Conservation (phyloP, 2,329 filamentous ascomycete species). For the Helotiales sp. region DNA sequence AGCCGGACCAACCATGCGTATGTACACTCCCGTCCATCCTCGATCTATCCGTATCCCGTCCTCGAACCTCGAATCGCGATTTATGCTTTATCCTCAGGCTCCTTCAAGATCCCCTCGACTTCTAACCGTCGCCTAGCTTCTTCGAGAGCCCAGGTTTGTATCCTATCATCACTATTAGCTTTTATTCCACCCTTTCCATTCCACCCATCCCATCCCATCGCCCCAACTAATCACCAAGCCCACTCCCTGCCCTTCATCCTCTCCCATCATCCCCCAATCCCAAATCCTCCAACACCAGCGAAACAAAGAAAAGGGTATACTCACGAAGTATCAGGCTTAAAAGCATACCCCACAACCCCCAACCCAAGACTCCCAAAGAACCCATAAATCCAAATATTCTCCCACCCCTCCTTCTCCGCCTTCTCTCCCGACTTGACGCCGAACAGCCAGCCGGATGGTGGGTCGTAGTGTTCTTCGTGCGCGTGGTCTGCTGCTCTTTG, state of each 20-base stretch:
- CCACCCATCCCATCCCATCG: neutral
- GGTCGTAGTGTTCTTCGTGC: constrained; percentile 69
- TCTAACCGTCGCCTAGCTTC: constrained; percentile 95
- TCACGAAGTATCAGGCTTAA: constrained; percentile 98
- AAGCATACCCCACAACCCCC: constrained; percentile 80
- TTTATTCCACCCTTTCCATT: neutral
- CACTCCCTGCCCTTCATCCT: constrained; percentile 1
- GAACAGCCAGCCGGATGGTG: constrained; percentile 89
- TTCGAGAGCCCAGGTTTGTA: constrained; percentile 99
- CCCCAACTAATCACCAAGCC: neutral
- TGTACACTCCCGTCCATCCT: constrained; percentile 14
- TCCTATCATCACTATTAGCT: constrained; percentile 57
- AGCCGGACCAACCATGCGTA: constrained; percentile 8
- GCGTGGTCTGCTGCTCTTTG: constrained; percentile 26
- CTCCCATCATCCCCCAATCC: neutral
- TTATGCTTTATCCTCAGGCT: constrained; percentile 52
- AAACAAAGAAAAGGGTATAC: constrained; percentile 37
- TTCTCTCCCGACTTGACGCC: constrained; percentile 95
- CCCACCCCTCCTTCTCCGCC: constrained; percentile 95
- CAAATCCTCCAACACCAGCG: neutral
- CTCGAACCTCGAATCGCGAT: neutral
- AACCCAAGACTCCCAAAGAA: constrained; percentile 77
- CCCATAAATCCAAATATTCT: constrained; percentile 80
- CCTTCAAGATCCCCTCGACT: constrained; percentile 88
- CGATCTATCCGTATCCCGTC: neutral